Conservation (phyloP, 768 basidiomycete species). For the Trichaptum fuscoviolaceum region DNA sequence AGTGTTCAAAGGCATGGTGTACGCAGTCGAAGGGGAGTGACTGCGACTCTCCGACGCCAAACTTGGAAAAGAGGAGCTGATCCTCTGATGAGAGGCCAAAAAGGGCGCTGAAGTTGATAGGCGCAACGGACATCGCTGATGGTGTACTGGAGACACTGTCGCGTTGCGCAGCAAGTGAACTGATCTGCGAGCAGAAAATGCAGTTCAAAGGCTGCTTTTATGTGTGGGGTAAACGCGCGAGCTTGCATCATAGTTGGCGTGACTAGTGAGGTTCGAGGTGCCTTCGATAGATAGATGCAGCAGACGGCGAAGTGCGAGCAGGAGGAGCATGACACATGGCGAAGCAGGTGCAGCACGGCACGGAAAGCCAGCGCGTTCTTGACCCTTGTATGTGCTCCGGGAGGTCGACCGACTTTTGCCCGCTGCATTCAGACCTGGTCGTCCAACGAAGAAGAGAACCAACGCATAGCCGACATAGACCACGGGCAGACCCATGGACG, state of each 20-base stretch:
- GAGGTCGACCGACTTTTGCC: background rate
- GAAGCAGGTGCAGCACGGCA: background rate
- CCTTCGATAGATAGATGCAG: background rate
- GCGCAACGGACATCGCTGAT: background rate
- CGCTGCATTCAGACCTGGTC: background rate
- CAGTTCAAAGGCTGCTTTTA: background rate
- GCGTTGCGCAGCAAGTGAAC: background rate
- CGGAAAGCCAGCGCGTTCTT: background rate
- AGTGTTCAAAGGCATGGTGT: slow-evolving; percentile 50
- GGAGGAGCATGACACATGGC: slow-evolving; percentile 1
- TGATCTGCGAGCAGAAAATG: background rate
- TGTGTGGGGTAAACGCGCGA: background rate
- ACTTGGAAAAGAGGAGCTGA: slow-evolving; percentile 38
- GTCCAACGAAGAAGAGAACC: too few species aligned
- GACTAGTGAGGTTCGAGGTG: background rate
- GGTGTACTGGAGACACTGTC: background rate
- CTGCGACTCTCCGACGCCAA: slow-evolving; percentile 36
- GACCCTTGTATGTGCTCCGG: background rate
- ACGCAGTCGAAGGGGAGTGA: slow-evolving; percentile 41
- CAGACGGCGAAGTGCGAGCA: background rate
- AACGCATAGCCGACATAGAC: too few species aligned
- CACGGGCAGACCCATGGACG: too few species aligned
- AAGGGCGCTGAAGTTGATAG: slow-evolving; percentile 6
- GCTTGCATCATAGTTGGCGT: slow-evolving; percentile 4
- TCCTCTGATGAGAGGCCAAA: slow-evolving; percentile 33